Evolutionary conservation across 2,329 filamentous ascomycete genomes (phyloP), one percentile per base, ranked within the genome.

Genomic region (Thermomyces lanuginosus): DNA sequence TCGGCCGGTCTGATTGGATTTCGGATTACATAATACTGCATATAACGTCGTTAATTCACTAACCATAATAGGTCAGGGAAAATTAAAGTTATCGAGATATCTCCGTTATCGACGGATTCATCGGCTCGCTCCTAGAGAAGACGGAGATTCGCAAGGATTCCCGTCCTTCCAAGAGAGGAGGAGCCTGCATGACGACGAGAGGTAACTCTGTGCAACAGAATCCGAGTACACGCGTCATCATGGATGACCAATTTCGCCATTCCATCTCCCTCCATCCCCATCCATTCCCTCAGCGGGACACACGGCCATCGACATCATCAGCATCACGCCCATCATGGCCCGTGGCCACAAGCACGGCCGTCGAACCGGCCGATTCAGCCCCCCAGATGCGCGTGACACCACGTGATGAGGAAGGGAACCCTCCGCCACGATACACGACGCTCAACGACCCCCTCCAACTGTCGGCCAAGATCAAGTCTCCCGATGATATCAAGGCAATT

Each of bases 401-500:
- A 35, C 42, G 39, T 21, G 62, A 66, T 34, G 50, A 62, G 31
- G 63, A 66, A 42, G 44, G 46, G n/a, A 48, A 51, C 21, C 42
- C 45, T 7, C 51, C 54, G 0, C 72, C 75, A 0, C 62, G 61
- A 6, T 69, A 74, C 42, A 69, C 63, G 11, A 51, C 54, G 14
- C 71, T 74, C 37, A 76, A 70, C 43, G 86, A 95, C 42, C 86
- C 86, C 0, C 89, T 82, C 53, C 70, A 74, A 29, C 72, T 95
- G 3, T 72, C 78, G 1, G 68, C 69, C 2, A 72, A 70, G 28
- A 69, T 89, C 49, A 95, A 92, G 58, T 72, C 76, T 11, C 61
- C 72, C 16, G 68, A 65, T 10, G 80, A 93, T 48, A 70, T 93
- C 36, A 67, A 73, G 18, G 62, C 69, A 41, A 86, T 92, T 49